A percentile compares a stretch with the other conserved stretches of the same genome.
Conservation (phyloP, 1,139 yeast species). For the Protomyces pachydermus region DNA sequence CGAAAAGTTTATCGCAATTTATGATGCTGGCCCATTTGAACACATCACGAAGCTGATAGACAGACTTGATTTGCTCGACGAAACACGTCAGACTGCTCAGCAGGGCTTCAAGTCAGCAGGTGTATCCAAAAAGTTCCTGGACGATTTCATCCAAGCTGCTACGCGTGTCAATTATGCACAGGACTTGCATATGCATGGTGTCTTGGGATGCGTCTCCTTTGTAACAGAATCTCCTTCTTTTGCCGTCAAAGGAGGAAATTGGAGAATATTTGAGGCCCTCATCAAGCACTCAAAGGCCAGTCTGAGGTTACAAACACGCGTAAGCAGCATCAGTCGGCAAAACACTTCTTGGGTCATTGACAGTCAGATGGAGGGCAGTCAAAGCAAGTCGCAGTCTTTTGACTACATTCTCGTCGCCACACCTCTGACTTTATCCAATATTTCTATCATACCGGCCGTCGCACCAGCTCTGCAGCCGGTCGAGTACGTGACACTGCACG, state of each 20-base stretch:
- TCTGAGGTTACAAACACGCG: constrained; percentile 37
- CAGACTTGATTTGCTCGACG: constrained; percentile 35
- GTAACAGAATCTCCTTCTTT: constrained; percentile 40
- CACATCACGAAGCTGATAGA: constrained; percentile 33
- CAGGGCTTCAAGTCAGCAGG: constrained; percentile 33
- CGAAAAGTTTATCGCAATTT: background rate
- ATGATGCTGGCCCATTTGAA: constrained; percentile 37
- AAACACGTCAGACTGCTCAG: constrained; percentile 35
- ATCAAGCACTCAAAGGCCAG: constrained; percentile 40
- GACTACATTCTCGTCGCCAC: constrained; percentile 46
- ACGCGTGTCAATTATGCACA: constrained; percentile 47
- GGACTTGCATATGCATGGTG: constrained; percentile 42
- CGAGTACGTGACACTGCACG: constrained; percentile 39
- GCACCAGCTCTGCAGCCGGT: constrained; percentile 31
- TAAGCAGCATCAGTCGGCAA: constrained; percentile 33
- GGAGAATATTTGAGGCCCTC: constrained; percentile 43
- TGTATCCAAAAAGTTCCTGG: constrained; percentile 33
- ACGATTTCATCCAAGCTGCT: constrained; percentile 41
- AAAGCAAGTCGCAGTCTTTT: constrained; percentile 34
- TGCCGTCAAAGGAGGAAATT: constrained; percentile 45
- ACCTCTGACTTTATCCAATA: constrained; percentile 40
- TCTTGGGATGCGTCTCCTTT: constrained; percentile 43
- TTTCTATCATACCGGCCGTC: constrained; percentile 31
- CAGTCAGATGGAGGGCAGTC: background rate
- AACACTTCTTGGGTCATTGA: constrained; percentile 27